Evolutionary conservation across 345 rosid species (phyloP).

Genomic region (Citrus cavaleriei): DNA sequence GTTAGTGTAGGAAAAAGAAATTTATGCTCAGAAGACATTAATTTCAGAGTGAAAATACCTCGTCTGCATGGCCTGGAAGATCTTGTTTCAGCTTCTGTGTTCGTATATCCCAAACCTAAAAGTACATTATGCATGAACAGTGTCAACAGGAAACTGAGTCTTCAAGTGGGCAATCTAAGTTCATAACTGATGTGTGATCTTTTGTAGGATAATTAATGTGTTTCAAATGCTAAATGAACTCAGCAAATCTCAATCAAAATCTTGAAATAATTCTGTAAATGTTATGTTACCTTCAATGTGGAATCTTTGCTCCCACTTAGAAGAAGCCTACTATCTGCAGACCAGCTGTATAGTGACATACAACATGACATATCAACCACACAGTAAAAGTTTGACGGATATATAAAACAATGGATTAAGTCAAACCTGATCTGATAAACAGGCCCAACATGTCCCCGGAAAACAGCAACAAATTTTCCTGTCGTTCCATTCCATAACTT

Average conservation of each 20-base stretch:
- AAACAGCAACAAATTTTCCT: slow-evolving; percentile 80
- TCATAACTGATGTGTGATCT: background rate
- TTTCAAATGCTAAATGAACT: background rate
- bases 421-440: slow-evolving; percentile 86
- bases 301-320: slow-evolving; percentile 97
- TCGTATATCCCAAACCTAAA: slow-evolving; percentile 85
- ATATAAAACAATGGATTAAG: slow-evolving; percentile 2
- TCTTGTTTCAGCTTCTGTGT: slow-evolving; percentile 82
- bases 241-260: background rate
- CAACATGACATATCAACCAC: slow-evolving; percentile 13
- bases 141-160: background rate
- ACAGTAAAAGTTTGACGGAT: background rate
- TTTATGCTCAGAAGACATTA: background rate
- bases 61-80: slow-evolving; percentile 97
- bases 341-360: slow-evolving; percentile 61
- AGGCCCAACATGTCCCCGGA: slow-evolving; percentile 91
- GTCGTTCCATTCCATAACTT: slow-evolving; percentile 90
- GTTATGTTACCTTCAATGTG: slow-evolving; percentile 69
- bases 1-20: background rate
- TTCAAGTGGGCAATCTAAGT: background rate
- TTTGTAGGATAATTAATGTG: background rate
- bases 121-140: background rate
- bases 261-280: background rate
- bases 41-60: slow-evolving; percentile 40
- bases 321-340: slow-evolving; percentile 94